Base-by-base conservation (phyloP, 2,329 filamentous ascomycete genomes). In the Cercospora sp. region DNA sequence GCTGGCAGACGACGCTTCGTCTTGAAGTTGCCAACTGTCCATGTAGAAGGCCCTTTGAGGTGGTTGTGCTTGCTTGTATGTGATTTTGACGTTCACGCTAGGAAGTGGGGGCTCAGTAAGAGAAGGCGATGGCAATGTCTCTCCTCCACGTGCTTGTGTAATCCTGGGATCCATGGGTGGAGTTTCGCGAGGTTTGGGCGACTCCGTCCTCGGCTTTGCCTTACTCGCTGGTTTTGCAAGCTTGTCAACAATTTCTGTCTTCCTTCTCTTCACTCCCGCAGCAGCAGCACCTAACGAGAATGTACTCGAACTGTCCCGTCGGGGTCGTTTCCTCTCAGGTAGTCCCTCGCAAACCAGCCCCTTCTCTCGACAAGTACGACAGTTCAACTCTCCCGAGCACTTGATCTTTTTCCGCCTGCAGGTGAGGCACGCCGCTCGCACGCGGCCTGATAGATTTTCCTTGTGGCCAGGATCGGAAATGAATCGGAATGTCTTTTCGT, bases 401-500 rank as follows among this genome's bases (percentile, higher is more conserved):
- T 74, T 73, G 42, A 75, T 72, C 71, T 74, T 75, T 64, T 74
- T 74, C 23, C 70, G 55, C 45, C 74, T 63, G 58, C 73, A 76
- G 26, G 68, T 76, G 33, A 74, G 36, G 45, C 73, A 76, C 4
- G 74, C 74, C 42, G 73, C 73, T 45, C 69, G 69, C 8, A 76
- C 73, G 57, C 73, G 66, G 10, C 73, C 74, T 10, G 72, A 74
- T 1, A 76, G 69, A 48, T 73, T 75, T 64, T 75, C 72, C 55
- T 74, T 75, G 68, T 75, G 72, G 10, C 42, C 65, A n/a, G 73
- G 73, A 39, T 75, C 74, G 10, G 72, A 72, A n/a, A 75, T 72
- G 68, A 75, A 75, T 18, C 65, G 69, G 48, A 66, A 72, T 5
- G 64, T 61, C 26, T 60, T 65, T 23, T 71, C 69, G n/a, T 63